Evolutionary conservation across 192 early-diverging fungal genomes (phyloP).

Genomic region (Backusella tuberculispora): DNA sequence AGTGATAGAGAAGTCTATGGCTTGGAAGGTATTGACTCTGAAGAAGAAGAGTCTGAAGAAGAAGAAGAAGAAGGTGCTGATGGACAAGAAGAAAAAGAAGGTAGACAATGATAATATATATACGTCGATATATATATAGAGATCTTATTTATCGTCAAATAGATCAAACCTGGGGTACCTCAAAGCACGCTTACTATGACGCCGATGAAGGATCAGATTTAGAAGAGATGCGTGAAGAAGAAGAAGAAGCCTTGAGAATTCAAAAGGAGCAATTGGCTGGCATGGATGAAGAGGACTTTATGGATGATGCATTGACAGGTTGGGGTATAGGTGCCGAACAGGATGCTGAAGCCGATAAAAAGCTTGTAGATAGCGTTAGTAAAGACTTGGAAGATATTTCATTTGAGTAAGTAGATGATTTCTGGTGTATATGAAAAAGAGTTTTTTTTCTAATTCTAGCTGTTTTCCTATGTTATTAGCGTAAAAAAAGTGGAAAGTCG

Average conservation of each 20-base stretch:
- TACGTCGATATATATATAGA: background rate
- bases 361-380: conserved; percentile 52
- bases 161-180: conserved; percentile 81
- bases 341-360: conserved; percentile 53
- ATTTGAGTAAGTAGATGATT: conserved; percentile 41
- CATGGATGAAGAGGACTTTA: conserved; percentile 88
- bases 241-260: conserved; percentile 84
- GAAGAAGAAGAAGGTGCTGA: conserved; percentile 8
- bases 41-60: conserved; percentile 34
- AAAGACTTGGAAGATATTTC: conserved; percentile 56
- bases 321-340: conserved; percentile 46
- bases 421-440: background rate
- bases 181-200: conserved; percentile 80
- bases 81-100: conserved; percentile 32
- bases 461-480: background rate
- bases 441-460: background rate
- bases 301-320: conserved; percentile 65
- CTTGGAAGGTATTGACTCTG: conserved; percentile 64
- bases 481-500: conserved; percentile 25
- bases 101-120: background rate
- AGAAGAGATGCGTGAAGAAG: conserved; percentile 84
- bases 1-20: conserved; percentile 82
- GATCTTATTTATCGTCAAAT: conserved; percentile 16
- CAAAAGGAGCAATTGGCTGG: conserved; percentile 77
- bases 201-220: conserved; percentile 82